These are phyloP conservation scores for Forsythia viridissima DNA, from an alignment of 257 asterid genomes.

Conservation along the genomic window DNA sequence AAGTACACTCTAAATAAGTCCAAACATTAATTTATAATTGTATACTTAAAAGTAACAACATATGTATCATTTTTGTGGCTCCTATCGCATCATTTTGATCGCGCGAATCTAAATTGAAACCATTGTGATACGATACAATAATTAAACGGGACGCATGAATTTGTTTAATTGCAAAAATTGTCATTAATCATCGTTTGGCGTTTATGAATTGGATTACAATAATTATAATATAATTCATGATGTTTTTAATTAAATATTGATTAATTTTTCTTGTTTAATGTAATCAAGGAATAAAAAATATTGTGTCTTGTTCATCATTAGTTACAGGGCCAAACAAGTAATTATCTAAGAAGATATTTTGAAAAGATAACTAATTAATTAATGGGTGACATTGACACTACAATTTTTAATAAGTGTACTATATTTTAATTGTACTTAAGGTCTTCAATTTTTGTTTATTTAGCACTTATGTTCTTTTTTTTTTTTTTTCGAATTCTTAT, in stretches of 20 bases:
- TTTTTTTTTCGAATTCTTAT: too few species aligned
- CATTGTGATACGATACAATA: background rate
- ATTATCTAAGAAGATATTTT: background rate
- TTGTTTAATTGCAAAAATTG: background rate
- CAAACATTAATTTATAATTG: background rate
- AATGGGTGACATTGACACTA: too few species aligned
- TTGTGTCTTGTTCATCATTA: background rate
- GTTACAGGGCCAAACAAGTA: background rate
- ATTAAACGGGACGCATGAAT: background rate
- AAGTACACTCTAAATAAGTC: background rate
- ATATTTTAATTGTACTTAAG: too few species aligned
- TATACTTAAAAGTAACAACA: background rate
- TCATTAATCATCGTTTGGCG: background rate
- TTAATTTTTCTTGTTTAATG: background rate
- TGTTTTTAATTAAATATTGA: background rate
- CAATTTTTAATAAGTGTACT: too few species aligned
- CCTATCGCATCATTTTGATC: background rate
- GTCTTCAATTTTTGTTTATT: too few species aligned
- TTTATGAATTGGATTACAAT: background rate
- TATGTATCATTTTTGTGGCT: conserved; percentile 1
- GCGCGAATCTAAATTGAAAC: background rate
- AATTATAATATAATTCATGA: background rate
- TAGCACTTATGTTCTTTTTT: too few species aligned
- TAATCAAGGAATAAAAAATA: background rate
- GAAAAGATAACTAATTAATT: too few species aligned